phyloP scores from a whole-genome alignment of 2,329 filamentous ascomycete genomes.

The Colletotrichum tropicicola region DNA sequence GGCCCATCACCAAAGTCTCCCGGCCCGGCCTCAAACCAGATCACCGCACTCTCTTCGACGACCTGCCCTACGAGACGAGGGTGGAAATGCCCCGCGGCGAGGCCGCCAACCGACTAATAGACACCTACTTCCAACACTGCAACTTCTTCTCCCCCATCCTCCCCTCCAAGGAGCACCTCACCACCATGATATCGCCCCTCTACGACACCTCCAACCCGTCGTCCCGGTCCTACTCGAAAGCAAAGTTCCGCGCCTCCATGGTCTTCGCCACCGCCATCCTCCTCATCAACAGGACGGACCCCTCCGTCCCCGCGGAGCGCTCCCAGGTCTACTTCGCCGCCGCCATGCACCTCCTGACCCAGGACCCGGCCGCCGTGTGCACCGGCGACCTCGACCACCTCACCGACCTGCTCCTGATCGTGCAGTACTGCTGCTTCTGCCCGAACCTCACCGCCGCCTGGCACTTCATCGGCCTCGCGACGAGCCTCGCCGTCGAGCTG shows the following conservation, averaged over 20 bases:
- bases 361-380: slow-evolving; percentile 15
- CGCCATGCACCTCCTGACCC: slow-evolving; percentile 10
- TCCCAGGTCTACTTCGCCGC: slow-evolving; percentile 25
- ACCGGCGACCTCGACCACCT: slow-evolving; percentile 27
- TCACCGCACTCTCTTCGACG: slow-evolving; percentile 28
- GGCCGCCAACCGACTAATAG: slow-evolving; percentile 17
- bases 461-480: slow-evolving; percentile 29
- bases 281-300: slow-evolving; percentile 28
- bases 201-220: not conserved
- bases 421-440: slow-evolving; percentile 26
- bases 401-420: slow-evolving; percentile 20
- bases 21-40: not conserved
- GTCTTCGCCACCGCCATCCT: slow-evolving; percentile 24
- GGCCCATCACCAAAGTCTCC: slow-evolving; percentile 7
- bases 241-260: slow-evolving; percentile 15
- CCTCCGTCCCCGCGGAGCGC: slow-evolving; percentile 14
- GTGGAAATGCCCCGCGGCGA: slow-evolving; percentile 23
- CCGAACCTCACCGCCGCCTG: slow-evolving; percentile 27
- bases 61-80: slow-evolving; percentile 21
- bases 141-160: slow-evolving; percentile 39
- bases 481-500: slow-evolving; percentile 24
- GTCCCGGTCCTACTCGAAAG: not conserved
- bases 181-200: slow-evolving; percentile 2
- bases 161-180: slow-evolving; percentile 29
- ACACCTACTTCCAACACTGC: slow-evolving; percentile 39